These are phyloP conservation scores for Colletotrichum kahawae DNA, from an alignment of 2,329 filamentous ascomycete genomes.

Conservation along the genomic window DNA sequence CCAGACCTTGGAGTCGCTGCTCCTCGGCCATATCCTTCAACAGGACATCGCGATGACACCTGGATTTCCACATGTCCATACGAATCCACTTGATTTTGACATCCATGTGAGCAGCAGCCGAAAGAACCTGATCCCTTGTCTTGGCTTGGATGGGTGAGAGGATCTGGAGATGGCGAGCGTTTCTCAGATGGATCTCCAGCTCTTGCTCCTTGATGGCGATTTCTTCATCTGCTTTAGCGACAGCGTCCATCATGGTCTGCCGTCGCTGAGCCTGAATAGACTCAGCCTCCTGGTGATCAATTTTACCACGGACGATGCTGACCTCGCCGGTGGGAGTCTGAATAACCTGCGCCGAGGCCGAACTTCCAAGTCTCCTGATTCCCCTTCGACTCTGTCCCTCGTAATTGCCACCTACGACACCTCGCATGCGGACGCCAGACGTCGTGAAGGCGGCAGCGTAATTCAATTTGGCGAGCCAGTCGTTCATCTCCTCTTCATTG, in stretches of 20 bases:
- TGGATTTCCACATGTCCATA: constrained; percentile 90
- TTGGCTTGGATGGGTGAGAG: constrained; percentile 90
- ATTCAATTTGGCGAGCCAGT: constrained; percentile 95
- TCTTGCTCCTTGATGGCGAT: constrained; percentile 75
- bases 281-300: constrained; percentile 82
- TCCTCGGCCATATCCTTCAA: constrained; percentile 83
- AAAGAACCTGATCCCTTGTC: constrained; percentile 84
- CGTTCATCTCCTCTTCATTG: constrained; percentile 89
- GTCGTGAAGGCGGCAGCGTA: constrained; percentile 95
- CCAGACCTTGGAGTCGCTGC: neutral
- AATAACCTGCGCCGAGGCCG: constrained; percentile 63
- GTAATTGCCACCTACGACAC: constrained; percentile 82
- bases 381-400: constrained; percentile 80
- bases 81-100: constrained; percentile 94
- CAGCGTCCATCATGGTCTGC: constrained; percentile 83
- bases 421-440: constrained; percentile 88
- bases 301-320: constrained; percentile 72
- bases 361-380: constrained; percentile 72
- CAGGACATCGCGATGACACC: constrained; percentile 89
- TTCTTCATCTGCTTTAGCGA: constrained; percentile 82
- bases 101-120: constrained; percentile 82
- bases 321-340: constrained; percentile 77
- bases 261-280: constrained; percentile 85
- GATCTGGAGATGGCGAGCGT: constrained; percentile 88
- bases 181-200: constrained; percentile 82